A percentile compares a stretch with the other conserved stretches of the same genome.
phyloP scores from a whole-genome alignment of 352 stramenopile species.

The Plasmopara halstedii region DNA sequence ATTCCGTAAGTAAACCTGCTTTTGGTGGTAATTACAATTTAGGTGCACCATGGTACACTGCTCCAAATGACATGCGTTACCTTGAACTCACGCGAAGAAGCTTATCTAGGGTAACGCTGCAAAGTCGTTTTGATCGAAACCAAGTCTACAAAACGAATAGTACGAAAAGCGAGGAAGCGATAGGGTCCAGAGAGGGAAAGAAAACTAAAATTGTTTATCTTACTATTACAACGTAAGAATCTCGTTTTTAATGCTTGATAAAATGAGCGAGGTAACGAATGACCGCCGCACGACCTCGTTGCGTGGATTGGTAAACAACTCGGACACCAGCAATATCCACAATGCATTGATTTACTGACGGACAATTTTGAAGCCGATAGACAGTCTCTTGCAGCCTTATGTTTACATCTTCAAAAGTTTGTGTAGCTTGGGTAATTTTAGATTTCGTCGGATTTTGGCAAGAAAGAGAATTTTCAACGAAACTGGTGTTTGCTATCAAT shows the following conservation, averaged over 20 bases:
- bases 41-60: neutral
- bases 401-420: conserved; percentile 38
- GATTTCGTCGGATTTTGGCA: neutral
- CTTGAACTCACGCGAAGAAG: conserved; percentile 46
- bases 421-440: conserved; percentile 9
- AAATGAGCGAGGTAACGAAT: conserved; percentile 40
- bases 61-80: neutral
- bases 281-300: conserved; percentile 44
- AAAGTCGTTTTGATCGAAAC: conserved; percentile 37
- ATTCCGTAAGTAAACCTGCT: conserved; percentile 8
- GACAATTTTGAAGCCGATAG: conserved; percentile 41
- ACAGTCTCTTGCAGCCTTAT: conserved; percentile 25
- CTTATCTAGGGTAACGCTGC: conserved; percentile 49
- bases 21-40: neutral
- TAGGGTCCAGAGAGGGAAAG: conserved; percentile 2
- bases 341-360: conserved; percentile 44
- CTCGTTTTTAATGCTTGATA: conserved; percentile 12
- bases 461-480: conserved; percentile 30
- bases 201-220: conserved; percentile 18
- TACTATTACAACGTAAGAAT: conserved; percentile 50
- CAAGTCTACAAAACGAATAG: conserved; percentile 19
- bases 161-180: conserved; percentile 11
- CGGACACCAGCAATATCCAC: conserved; percentile 35
- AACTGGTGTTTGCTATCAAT: conserved; percentile 36
- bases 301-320: conserved; percentile 48